A percentile compares a stretch with the other conserved stretches of the same genome.
These are phyloP conservation scores for Podospora appendiculata DNA, from an alignment of 495 filamentous ascomycete species.

Conservation along the genomic window DNA sequence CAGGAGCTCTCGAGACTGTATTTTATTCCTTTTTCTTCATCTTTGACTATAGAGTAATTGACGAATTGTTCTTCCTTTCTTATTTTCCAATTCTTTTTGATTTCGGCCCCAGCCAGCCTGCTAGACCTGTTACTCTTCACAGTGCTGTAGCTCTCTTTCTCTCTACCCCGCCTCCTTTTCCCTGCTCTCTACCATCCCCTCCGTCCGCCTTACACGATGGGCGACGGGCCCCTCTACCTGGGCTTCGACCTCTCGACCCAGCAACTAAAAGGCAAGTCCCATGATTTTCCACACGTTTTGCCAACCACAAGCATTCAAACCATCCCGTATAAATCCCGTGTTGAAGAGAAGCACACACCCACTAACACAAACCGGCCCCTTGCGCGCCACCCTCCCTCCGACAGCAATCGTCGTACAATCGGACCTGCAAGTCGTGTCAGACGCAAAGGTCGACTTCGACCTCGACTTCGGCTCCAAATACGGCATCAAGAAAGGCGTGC, in stretches of 20 bases:
- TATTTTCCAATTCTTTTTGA: no score
- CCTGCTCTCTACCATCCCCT: no score
- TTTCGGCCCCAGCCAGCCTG: no score
- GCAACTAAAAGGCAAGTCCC: slow-evolving; percentile 70
- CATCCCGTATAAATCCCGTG: background rate
- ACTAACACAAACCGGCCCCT: background rate
- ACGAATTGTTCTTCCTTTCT: no score
- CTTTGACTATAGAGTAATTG: no score
- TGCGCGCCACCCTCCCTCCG: background rate
- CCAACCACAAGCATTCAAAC: slow-evolving; percentile 1
- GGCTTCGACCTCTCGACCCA: slow-evolving; percentile 96
- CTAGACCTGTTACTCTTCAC: no score
- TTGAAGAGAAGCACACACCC: no score
- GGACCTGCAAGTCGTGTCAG: slow-evolving; percentile 63
- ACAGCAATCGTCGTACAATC: slow-evolving; percentile 72
- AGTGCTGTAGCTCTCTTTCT: no score
- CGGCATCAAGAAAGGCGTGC: slow-evolving; percentile 79
- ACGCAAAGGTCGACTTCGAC: slow-evolving; percentile 71
- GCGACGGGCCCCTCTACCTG: slow-evolving; percentile 62
- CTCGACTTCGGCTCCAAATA: slow-evolving; percentile 68
- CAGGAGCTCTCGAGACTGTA: no score
- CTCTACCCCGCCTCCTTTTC: no score
- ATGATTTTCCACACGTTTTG: background rate
- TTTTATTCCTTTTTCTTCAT: no score
- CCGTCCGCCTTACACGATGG: slow-evolving; percentile 23